Percentiles rank a stretch among this genome's conserved stretches.
These are phyloP conservation scores for Pichia sp. DNA, from an alignment of 1,139 yeast species.

Conservation along the genomic window DNA sequence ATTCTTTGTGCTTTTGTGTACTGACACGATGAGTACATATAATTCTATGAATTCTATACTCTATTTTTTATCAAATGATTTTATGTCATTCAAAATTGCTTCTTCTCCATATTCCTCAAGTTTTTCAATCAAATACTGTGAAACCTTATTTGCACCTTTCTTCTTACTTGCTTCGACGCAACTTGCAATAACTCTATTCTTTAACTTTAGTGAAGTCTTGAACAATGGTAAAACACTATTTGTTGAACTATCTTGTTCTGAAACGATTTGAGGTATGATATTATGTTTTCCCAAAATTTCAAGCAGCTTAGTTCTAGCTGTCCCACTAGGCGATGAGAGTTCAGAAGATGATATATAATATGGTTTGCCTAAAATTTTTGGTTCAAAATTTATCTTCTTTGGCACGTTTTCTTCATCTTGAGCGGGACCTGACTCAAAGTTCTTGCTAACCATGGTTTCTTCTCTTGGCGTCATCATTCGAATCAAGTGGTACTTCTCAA, in stretches of 20 bases:
- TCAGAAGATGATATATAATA: conserved; percentile 1
- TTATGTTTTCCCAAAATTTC: conserved; percentile 35
- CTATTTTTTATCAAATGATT: neutral
- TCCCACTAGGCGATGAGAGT: conserved; percentile 1
- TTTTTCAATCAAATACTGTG: conserved; percentile 39
- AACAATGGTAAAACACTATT: conserved; percentile 27
- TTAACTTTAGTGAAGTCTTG: conserved; percentile 36
- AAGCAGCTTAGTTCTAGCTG: conserved; percentile 8
- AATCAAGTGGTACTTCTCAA: conserved; percentile 58
- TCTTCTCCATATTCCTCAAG: conserved; percentile 7
- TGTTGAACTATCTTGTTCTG: conserved; percentile 26
- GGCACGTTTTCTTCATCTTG: neutral
- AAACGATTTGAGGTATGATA: conserved; percentile 36
- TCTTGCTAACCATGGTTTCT: conserved; percentile 28
- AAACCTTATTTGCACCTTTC: conserved; percentile 42
- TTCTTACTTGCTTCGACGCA: conserved; percentile 40
- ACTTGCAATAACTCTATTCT: conserved; percentile 34
- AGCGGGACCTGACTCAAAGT: conserved; percentile 1
- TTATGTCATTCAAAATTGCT: conserved; percentile 14
- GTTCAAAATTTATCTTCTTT: neutral
- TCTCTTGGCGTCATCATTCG: conserved; percentile 60
- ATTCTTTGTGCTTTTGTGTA: neutral
- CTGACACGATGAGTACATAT: neutral
- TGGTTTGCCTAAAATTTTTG: conserved; percentile 1
- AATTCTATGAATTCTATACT: neutral